A percentile compares a stretch with the other conserved stretches of the same genome.
Conservation (phyloP, 1,284 basidiomycete genomes). For the Boletus smithii region DNA sequence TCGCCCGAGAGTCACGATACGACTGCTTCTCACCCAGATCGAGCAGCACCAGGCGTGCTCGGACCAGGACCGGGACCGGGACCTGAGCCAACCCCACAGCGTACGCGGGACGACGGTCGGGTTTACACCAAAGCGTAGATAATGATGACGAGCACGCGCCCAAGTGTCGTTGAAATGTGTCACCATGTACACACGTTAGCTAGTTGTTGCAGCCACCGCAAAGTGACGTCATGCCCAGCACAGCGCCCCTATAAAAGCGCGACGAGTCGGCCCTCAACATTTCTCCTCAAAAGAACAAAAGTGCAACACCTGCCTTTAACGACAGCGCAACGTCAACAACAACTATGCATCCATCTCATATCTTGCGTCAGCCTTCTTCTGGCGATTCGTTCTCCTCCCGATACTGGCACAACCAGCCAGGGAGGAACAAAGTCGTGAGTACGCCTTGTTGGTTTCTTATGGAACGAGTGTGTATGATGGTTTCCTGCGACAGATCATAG, state of each 20-base stretch:
- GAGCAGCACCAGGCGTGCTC: background rate
- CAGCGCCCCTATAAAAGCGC: constrained; percentile 21
- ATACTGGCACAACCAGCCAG: constrained; percentile 35
- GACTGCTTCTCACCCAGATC: background rate
- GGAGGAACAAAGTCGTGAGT: constrained; percentile 34
- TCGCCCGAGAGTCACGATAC: background rate
- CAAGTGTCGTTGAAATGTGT: background rate
- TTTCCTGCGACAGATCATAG: constrained; percentile 27
- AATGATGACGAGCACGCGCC: background rate
- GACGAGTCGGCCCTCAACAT: constrained; percentile 18
- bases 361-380: constrained; percentile 25
- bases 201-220: background rate
- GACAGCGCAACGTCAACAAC: background rate
- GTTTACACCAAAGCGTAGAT: constrained; percentile 2
- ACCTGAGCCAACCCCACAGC: constrained; percentile 3
- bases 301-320: background rate
- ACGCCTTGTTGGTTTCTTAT: background rate
- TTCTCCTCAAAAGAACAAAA: constrained; percentile 1
- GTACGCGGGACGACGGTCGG: background rate
- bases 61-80: background rate
- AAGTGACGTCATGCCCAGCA: constrained; percentile 27
- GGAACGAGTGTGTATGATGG: background rate
- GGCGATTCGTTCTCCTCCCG: constrained; percentile 28
- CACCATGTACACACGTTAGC: no score
- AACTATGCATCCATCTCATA: constrained; percentile 26